Conservation (phyloP, 768 basidiomycete genomes). For the Termitomyces sp. region DNA sequence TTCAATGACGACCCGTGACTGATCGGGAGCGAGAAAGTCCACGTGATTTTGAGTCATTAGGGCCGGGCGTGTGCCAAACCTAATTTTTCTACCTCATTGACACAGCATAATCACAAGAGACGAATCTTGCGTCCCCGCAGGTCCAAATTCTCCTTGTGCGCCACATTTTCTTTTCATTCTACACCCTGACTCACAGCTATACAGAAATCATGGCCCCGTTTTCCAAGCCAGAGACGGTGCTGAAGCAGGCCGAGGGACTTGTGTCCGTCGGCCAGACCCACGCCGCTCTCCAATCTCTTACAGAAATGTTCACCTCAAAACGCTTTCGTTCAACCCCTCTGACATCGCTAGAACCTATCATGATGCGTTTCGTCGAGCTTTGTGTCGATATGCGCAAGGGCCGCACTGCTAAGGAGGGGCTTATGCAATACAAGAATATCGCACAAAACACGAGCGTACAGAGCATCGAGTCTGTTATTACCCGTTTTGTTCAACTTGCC, state of each 20-base stretch:
- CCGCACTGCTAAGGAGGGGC: conserved; percentile 88
- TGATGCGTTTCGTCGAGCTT: conserved; percentile 92
- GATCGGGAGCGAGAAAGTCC: neutral
- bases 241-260: conserved; percentile 92
- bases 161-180: neutral
- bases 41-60: conserved; percentile 11
- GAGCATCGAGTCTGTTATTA: conserved; percentile 90
- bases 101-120: conserved; percentile 5
- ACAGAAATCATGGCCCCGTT: conserved; percentile 73
- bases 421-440: conserved; percentile 98
- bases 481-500: conserved; percentile 75
- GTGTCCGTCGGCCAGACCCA: conserved; percentile 89
- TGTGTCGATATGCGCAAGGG: conserved; percentile 96
- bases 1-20: too few relatives aligned
- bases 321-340: conserved; percentile 91
- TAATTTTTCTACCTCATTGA: conserved; percentile 15
- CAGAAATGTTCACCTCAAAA: conserved; percentile 92
- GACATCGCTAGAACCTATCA: conserved; percentile 88
- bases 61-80: conserved; percentile 13
- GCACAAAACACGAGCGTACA: conserved; percentile 90
- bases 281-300: conserved; percentile 85
- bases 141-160: conserved; percentile 4
- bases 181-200: neutral
- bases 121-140: conserved; percentile 7
- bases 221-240: conserved; percentile 85